These are phyloP conservation scores for Epichloe uncinata DNA, from an alignment of 2,329 filamentous ascomycete species.

Conservation along the genomic window DNA sequence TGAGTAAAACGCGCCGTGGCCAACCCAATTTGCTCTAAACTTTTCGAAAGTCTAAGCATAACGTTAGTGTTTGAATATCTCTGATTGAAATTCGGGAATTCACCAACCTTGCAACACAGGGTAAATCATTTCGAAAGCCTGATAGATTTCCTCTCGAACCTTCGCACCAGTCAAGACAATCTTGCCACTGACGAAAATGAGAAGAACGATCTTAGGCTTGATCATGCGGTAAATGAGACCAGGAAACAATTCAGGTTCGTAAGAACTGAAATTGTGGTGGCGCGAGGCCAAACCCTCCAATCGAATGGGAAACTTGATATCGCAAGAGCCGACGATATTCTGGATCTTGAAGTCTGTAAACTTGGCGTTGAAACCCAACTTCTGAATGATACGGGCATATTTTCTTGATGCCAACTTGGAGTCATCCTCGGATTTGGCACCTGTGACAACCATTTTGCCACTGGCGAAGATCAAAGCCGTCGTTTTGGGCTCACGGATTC, in stretches of 20 bases:
- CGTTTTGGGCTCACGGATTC: conserved; percentile 97
- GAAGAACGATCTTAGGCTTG: conserved; percentile 95
- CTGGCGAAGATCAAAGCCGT: conserved; percentile 96
- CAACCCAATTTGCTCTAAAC: conserved; percentile 24
- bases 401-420: conserved; percentile 94
- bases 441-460: conserved; percentile 98
- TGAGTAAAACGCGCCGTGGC: conserved; percentile 1
- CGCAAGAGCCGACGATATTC: conserved; percentile 97
- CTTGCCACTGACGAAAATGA: conserved; percentile 97
- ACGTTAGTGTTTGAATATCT: not conserved
- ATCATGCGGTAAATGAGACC: conserved; percentile 99
- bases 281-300: conserved; percentile 89
- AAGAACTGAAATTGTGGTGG: conserved; percentile 99
- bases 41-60: conserved; percentile 40
- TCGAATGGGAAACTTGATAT: conserved; percentile 98
- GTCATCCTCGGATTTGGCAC: conserved; percentile 95
- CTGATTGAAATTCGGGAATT: not conserved
- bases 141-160: conserved; percentile 95
- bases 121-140: conserved; percentile 95
- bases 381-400: conserved; percentile 98
- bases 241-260: conserved; percentile 96
- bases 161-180: conserved; percentile 97
- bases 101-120: conserved; percentile 74
- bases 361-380: conserved; percentile 98
- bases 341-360: conserved; percentile 99